Conservation (phyloP, 352 stramenopile species). For the Globisporangium spinosum region DNA sequence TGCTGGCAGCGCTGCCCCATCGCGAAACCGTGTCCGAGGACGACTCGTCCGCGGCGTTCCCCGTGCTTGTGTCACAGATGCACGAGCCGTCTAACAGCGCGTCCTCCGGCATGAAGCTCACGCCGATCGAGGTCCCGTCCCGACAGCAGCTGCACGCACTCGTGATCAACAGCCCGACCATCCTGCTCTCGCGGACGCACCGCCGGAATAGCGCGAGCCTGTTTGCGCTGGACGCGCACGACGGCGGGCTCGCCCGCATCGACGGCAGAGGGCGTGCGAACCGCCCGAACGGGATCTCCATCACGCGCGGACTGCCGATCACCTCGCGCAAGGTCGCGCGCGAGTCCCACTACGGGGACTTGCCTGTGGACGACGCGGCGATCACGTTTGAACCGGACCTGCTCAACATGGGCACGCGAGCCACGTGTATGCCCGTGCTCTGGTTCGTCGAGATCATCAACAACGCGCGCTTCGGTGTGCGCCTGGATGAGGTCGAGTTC, state of each 20-base stretch:
- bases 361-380: conserved; percentile 20
- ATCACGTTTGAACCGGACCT: conserved; percentile 37
- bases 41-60: conserved; percentile 12
- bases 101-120: not conserved
- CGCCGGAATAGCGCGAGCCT: not conserved
- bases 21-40: not conserved
- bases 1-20: not conserved
- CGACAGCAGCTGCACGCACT: conserved; percentile 11
- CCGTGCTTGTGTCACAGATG: conserved; percentile 5
- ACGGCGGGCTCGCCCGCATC: conserved; percentile 3
- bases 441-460: conserved; percentile 41
- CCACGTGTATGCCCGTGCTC: conserved; percentile 32
- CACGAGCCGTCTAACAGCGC: not conserved
- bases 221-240: conserved; percentile 6
- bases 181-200: conserved; percentile 1
- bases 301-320: conserved; percentile 26
- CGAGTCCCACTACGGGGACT: not conserved
- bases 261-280: conserved; percentile 9
- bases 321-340: not conserved
- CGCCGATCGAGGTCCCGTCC: conserved; percentile 14
- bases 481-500: conserved; percentile 39
- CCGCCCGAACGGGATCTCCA: conserved; percentile 34
- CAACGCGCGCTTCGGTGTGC: conserved; percentile 23
- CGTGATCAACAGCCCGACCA: conserved; percentile 7
- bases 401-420: conserved; percentile 32